phyloP scores from a whole-genome alignment of 2,329 filamentous ascomycete genomes.

The Aureobasidium lini region DNA sequence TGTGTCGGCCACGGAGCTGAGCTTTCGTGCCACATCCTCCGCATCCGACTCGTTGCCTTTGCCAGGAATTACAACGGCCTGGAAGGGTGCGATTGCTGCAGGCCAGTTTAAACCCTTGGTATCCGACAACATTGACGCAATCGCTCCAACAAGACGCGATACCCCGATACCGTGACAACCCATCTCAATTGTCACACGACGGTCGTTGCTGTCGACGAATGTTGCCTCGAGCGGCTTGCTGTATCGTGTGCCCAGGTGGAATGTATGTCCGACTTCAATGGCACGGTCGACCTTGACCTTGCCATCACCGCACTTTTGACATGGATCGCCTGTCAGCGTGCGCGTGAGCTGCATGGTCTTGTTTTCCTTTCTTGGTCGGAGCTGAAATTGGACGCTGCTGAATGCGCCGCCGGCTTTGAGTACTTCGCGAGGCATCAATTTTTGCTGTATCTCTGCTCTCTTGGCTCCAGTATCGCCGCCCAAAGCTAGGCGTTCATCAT shows the following conservation, averaged over 20 bases:
- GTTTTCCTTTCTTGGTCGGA: background rate
- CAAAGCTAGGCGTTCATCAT: constrained; percentile 15
- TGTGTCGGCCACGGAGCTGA: background rate
- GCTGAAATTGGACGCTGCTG: background rate
- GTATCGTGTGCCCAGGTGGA: constrained; percentile 86
- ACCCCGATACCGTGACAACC: constrained; percentile 95
- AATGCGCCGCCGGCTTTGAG: background rate
- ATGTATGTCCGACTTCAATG: constrained; percentile 90
- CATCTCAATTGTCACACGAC: constrained; percentile 67
- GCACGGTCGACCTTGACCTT: constrained; percentile 60
- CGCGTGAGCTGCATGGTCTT: constrained; percentile 55
- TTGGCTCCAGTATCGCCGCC: too few species aligned
- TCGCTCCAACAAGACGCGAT: constrained; percentile 79
- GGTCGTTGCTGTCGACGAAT: constrained; percentile 38
- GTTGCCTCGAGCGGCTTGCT: constrained; percentile 63
- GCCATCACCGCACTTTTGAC: constrained; percentile 61
- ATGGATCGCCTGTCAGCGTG: constrained; percentile 60
- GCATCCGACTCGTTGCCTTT: constrained; percentile 16
- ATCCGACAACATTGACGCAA: constrained; percentile 69
- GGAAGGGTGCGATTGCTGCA: constrained; percentile 74
- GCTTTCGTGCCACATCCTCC: constrained; percentile 2
- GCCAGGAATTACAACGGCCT: constrained; percentile 57
- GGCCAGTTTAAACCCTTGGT: constrained; percentile 79
- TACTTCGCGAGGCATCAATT: background rate
- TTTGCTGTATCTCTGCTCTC: background rate